Evolutionary conservation across 2,329 filamentous ascomycete species (phyloP).

Genomic region (Aspergillus alliaceus): DNA sequence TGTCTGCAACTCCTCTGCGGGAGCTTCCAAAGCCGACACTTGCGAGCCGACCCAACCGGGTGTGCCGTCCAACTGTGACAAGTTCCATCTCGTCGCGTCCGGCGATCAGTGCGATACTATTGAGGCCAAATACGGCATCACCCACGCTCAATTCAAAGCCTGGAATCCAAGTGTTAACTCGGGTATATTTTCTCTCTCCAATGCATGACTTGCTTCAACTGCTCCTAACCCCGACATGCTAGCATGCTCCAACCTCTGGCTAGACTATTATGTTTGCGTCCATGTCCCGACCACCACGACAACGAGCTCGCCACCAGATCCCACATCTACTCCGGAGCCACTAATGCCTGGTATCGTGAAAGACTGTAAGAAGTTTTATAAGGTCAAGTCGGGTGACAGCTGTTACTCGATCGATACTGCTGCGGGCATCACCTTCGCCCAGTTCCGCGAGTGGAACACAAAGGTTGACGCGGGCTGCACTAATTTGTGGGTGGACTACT

Average conservation of each 20-base stretch:
- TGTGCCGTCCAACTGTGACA: neutral
- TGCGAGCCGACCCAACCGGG: conserved; percentile 17
- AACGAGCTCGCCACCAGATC: too few relatives aligned
- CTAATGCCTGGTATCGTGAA: conserved; percentile 7
- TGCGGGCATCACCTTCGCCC: conserved; percentile 10
- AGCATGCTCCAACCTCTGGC: conserved; percentile 11
- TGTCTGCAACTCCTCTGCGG: conserved; percentile 7
- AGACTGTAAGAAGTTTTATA: conserved; percentile 18
- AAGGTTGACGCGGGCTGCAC: conserved; percentile 10
- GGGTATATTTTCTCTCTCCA: neutral
- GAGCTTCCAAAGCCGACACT: conserved; percentile 23
- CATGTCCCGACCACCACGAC: conserved; percentile 6
- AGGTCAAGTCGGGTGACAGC: conserved; percentile 10
- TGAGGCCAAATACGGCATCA: neutral
- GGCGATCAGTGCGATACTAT: conserved; percentile 14
- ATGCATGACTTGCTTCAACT: fast-evolving
- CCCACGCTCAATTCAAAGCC: conserved; percentile 1
- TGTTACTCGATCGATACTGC: conserved; percentile 11
- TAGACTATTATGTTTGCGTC: conserved; percentile 13
- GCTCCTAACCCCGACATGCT: too few relatives aligned
- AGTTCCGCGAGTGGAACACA: conserved; percentile 15
- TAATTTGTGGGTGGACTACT: conserved; percentile 10
- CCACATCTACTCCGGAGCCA: too few relatives aligned
- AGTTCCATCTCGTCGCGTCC: conserved; percentile 1
- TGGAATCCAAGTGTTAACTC: conserved; percentile 8